Conservation (phyloP, 1,284 basidiomycete genomes). For the Marasmius oreades region DNA sequence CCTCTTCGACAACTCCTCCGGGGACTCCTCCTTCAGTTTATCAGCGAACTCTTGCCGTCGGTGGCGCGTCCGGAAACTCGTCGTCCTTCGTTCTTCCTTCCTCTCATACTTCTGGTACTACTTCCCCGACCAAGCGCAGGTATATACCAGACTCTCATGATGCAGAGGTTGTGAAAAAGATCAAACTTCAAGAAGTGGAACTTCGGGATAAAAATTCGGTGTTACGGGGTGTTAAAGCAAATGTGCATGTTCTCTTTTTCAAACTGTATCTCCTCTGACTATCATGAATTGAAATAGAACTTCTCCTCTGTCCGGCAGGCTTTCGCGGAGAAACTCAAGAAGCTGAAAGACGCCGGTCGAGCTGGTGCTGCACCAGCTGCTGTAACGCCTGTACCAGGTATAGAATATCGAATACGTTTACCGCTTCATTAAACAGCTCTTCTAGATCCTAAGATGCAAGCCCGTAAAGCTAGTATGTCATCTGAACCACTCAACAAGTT, state of each 20-base stretch:
- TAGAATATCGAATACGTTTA: constrained; percentile 1
- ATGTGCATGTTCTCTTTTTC: constrained; percentile 42
- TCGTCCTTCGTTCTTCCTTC: constrained; percentile 16
- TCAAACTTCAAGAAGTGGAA: constrained; percentile 70
- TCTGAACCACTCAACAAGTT: background rate
- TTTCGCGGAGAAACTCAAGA: constrained; percentile 75
- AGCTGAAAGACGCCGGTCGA: constrained; percentile 59
- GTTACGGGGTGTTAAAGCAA: constrained; percentile 70
- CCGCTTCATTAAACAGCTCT: constrained; percentile 1
- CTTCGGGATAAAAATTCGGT: constrained; percentile 74
- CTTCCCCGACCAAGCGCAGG: constrained; percentile 57
- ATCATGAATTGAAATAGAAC: constrained; percentile 44
- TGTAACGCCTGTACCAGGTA: constrained; percentile 34
- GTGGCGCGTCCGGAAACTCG: too few species aligned
- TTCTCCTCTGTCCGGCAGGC: constrained; percentile 61
- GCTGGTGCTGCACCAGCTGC: constrained; percentile 37
- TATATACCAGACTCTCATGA: constrained; percentile 80
- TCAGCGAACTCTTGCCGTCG: background rate
- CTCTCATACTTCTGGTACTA: constrained; percentile 22
- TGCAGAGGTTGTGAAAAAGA: constrained; percentile 80
- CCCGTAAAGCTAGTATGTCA: constrained; percentile 58
- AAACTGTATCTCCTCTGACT: constrained; percentile 5
- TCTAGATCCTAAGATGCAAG: constrained; percentile 50
- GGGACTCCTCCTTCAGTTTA: background rate
- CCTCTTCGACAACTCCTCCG: constrained; percentile 10